Percentiles rank a stretch among this genome's conserved stretches.
Evolutionary conservation across 208 protist species (phyloP).

Genomic region (Kentomonas sorsogonicus): DNA sequence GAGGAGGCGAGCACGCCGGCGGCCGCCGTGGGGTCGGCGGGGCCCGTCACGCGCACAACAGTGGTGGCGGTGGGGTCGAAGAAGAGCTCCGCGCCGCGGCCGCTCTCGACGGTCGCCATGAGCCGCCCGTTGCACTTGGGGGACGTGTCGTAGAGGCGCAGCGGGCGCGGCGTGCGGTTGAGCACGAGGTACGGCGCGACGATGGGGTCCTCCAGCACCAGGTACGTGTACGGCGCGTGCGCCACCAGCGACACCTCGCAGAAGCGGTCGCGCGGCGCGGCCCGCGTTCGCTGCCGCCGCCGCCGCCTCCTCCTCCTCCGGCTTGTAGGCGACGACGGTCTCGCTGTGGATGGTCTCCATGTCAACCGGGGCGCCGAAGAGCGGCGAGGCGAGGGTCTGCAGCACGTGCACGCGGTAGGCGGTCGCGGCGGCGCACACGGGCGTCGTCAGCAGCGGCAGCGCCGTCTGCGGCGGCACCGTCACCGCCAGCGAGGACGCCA

Average conservation of each 20-base stretch:
- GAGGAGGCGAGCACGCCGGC: no score
- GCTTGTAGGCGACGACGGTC: slow-evolving; percentile 55
- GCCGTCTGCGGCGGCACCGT: slow-evolving; percentile 36
- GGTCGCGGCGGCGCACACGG: slow-evolving; percentile 26
- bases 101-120: slow-evolving; percentile 41
- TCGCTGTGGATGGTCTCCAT: slow-evolving; percentile 74
- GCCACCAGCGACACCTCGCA: slow-evolving; percentile 65
- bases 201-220: slow-evolving; percentile 59
- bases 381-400: slow-evolving; percentile 33
- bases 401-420: slow-evolving; percentile 70
- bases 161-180: slow-evolving; percentile 53
- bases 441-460: slow-evolving; percentile 49
- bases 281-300: background rate
- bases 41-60: slow-evolving; percentile 22
- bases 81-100: slow-evolving; percentile 41
- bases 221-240: slow-evolving; percentile 72
- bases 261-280: slow-evolving; percentile 28
- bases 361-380: slow-evolving; percentile 60
- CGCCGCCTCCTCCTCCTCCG: slow-evolving; percentile 2
- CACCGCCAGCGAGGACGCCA: slow-evolving; percentile 20
- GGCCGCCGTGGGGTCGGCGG: background rate
- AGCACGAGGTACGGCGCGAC: slow-evolving; percentile 62
- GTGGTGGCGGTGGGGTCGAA: slow-evolving; percentile 46
- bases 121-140: slow-evolving; percentile 33
- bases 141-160: slow-evolving; percentile 50